A percentile compares a stretch with the other conserved stretches of the same genome.
These are phyloP conservation scores for Daldinia caldariorum DNA, from an alignment of 495 filamentous ascomycete genomes.

Conservation along the genomic window DNA sequence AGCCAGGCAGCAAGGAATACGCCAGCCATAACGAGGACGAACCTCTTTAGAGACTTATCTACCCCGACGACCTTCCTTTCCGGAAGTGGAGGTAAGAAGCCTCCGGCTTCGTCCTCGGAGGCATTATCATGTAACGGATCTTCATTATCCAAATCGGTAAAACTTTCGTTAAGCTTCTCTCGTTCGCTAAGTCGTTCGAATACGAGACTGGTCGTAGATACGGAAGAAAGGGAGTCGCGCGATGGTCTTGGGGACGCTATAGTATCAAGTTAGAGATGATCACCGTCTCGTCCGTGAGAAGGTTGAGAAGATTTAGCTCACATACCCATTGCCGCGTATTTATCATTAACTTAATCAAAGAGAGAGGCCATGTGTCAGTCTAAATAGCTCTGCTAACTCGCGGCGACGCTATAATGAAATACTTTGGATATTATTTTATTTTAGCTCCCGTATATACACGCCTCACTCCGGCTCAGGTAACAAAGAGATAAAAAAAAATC, in stretches of 20 bases:
- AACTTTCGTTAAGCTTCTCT: conserved; percentile 51
- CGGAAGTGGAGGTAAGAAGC: conserved; percentile 52
- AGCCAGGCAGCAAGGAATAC: conserved; percentile 82
- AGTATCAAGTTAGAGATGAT: conserved; percentile 10
- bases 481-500: not conserved
- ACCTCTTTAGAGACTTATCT: conserved; percentile 69
- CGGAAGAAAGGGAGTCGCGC: conserved; percentile 69
- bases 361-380: conserved; percentile 27
- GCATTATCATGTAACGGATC: conserved; percentile 57
- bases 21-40: conserved; percentile 72
- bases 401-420: not conserved
- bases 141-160: conserved; percentile 53
- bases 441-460: not conserved
- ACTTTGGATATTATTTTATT: not conserved
- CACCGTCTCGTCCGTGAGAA: not conserved
- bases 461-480: not conserved
- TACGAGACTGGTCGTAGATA: conserved; percentile 80
- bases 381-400: not conserved
- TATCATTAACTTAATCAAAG: conserved; percentile 4
- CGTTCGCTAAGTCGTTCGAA: conserved; percentile 75
- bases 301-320: not conserved
- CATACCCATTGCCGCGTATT: conserved; percentile 39
- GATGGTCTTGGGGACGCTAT: conserved; percentile 56
- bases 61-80: conserved; percentile 52
- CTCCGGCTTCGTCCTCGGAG: conserved; percentile 55